Evolutionary conservation across 164 flowering plant genomes (phyloP), one percentile per base, ranked within the genome.

Genomic region (Aristolochia fimbriata): DNA sequence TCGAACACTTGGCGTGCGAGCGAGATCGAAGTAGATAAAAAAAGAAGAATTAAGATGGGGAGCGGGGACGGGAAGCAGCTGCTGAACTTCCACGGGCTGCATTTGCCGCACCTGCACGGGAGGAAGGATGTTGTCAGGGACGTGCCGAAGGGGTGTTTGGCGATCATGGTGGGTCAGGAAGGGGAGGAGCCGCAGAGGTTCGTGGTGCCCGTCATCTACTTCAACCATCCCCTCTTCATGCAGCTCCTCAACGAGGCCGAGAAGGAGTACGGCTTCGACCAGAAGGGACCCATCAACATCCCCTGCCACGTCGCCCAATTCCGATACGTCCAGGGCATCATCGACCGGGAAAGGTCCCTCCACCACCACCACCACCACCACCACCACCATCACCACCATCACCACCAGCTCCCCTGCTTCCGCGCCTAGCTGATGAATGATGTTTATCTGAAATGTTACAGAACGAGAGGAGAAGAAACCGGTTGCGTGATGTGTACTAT

Each of bases 231-330:
- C 3, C 71, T 82, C 45, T 88, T 88, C 80, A 67, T 76, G 75
- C 79, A 76, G 65, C 71, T 88, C 54, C 61, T 88, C 62, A 79
- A 88, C 55, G 91, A 78, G 49, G 96, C 96, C 1, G 96, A 88
- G 53, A 83, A 88, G 17, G 96, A 82, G 65, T 88, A 81, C 52
- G 96, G 96, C 19, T 88, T 85, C 63, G 82, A 77, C 37, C 96
- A 88, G 62, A 79, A 83, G 63, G 89, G 91, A 0, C 72, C 89
- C 20, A 77, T 88, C 62, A 81, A 72, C 41, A 83, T 88, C 54
- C 96, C 96, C 65, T 88, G 96, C 61, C 80, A 81, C 25, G 89
- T 88, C 4, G 82, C 74, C 43, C 77, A 83, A 59, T 88, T 88
- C 71, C 70, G 77, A 24, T 59, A 80, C 62, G 85, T 88, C 16